Evolutionary conservation across 1,139 yeast genomes (phyloP).

Genomic region (Hemisphaericaspora xylanilytica): DNA sequence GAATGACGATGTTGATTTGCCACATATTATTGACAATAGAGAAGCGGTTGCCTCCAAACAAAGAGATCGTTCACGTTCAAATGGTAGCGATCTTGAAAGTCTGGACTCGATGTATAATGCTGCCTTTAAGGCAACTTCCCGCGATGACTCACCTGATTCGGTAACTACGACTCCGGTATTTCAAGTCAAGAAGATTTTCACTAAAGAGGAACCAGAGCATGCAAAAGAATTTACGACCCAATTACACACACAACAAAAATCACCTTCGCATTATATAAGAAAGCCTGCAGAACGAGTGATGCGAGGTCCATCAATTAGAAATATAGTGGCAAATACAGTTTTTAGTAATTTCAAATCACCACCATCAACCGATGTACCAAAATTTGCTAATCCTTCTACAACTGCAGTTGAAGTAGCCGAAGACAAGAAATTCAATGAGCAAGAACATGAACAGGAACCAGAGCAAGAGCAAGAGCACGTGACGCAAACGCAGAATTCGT

Average conservation of each 20-base stretch:
- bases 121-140: not conserved
- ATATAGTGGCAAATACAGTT: conserved; percentile 37
- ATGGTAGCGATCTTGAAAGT: not conserved
- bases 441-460: too few species aligned
- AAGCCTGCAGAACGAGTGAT: not conserved
- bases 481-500: too few species aligned
- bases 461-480: too few species aligned
- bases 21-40: not conserved
- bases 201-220: conserved; percentile 16
- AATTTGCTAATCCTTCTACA: conserved; percentile 7
- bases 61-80: not conserved
- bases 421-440: too few species aligned
- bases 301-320: conserved; percentile 7
- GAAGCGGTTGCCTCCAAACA: not conserved
- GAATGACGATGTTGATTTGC: conserved; percentile 4
- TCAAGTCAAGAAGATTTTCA: not conserved
- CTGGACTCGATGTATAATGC: not conserved
- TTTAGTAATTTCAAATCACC: conserved; percentile 38
- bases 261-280: not conserved
- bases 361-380: conserved; percentile 10
- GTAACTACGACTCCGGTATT: not conserved
- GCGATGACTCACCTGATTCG: not conserved
- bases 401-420: too few species aligned
- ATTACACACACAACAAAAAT: too few species aligned
- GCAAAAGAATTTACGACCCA: too few species aligned